phyloP scores from a whole-genome alignment of 371 early-diverging fungal genomes.

The Mucor piriformis region DNA sequence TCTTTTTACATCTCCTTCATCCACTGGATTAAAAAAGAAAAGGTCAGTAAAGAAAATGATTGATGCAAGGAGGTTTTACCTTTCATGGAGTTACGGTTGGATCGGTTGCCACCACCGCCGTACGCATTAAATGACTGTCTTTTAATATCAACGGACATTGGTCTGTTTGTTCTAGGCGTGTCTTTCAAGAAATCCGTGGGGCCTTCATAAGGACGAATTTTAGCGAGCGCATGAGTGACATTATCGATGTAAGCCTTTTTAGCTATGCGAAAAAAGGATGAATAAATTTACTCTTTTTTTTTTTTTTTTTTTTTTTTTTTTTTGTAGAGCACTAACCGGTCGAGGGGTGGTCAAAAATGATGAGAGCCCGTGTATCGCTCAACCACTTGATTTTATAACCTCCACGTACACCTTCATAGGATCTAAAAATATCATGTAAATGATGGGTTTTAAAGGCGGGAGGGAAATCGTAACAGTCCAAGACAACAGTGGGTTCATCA shows the following conservation, averaged over 20 bases:
- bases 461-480: conserved; percentile 59
- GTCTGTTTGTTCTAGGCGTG: conserved; percentile 9
- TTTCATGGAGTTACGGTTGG: conserved; percentile 29
- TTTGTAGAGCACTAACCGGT: conserved; percentile 51
- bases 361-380: conserved; percentile 73
- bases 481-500: conserved; percentile 50
- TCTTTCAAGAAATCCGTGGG: conserved; percentile 23
- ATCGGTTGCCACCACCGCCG: conserved; percentile 5
- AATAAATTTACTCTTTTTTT: too few species aligned
- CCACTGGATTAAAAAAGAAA: neutral
- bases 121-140: conserved; percentile 26
- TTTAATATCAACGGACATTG: conserved; percentile 29
- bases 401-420: conserved; percentile 60
- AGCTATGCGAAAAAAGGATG: conserved; percentile 23
- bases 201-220: conserved; percentile 36
- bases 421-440: conserved; percentile 59
- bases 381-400: conserved; percentile 80
- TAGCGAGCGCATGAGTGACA: conserved; percentile 28
- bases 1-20: too few species aligned
- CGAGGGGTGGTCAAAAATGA: conserved; percentile 69
- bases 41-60: neutral
- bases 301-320: too few species aligned
- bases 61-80: neutral
- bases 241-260: conserved; percentile 50
- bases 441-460: conserved; percentile 58